Evolutionary conservation across 805 yeast genomes (phyloP), one percentile per base, ranked within the genome.

Genomic region (Priceomyces haplophilus): DNA sequence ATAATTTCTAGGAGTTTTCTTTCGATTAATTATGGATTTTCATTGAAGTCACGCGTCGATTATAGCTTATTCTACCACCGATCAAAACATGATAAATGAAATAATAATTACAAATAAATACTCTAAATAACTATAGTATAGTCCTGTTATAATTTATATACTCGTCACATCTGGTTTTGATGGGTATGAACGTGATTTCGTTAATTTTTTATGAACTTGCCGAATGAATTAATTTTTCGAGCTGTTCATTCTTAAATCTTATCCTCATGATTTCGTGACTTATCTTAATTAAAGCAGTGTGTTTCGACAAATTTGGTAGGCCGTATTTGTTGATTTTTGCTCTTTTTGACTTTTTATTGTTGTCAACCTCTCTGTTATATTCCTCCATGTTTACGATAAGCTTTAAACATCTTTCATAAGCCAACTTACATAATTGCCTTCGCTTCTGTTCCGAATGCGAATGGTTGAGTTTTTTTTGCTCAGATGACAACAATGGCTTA

Each of bases 291-390:
- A 70, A 64, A 2, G 75, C 74, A 42, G 65, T 61, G 52, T 67
- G 73, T 51, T 70, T 70, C 17, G 69, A 64, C 46, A 70, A 61
- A 50, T 70, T 70, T 16, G 75, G 75, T 50, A 70, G 64, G 7
- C 75, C 75, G 31, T 68, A 72, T 52, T 69, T 70, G 43, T 60
- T 67, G 38, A 68, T 54, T 44, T 66, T 67, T 36, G 65, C 64
- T 42, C 73, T 53, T 47, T 67, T 69, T 12, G 62, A 54, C 49
- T 64, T 63, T 41, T 62, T 59, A 37, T 52, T 47, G 17, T 60
- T 61, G 7, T 51, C 36, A 24, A 58, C 61, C 33, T 63, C 58
- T 34, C 61, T 60, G 44, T 56, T 56, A 48, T 60, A 70, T 17
- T 67, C 72, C 19, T 69, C 72, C 34, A 68, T 62, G 41, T 70